Evolutionary conservation across 2,329 filamentous ascomycete genomes (phyloP).

Genomic region (Diaporthe humulicola): DNA sequence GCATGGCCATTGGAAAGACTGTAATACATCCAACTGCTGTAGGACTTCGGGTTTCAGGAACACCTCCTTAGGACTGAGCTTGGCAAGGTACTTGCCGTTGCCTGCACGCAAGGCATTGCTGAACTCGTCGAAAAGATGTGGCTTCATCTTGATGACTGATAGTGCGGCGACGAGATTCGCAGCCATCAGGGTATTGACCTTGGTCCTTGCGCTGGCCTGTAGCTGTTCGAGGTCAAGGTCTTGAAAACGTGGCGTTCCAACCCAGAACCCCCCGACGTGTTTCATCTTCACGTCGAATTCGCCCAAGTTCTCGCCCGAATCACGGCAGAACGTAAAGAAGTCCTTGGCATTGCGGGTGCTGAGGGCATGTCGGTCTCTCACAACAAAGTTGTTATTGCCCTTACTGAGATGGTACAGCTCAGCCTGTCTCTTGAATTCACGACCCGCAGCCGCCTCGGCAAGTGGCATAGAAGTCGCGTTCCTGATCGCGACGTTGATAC

Average conservation of each 20-base stretch:
- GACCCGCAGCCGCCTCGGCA: conserved; percentile 20
- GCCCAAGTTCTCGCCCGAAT: not conserved
- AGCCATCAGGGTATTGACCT: not conserved
- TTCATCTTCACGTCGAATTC: not conserved
- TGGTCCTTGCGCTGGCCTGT: not conserved
- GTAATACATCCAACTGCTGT: not conserved
- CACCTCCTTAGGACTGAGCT: not conserved
- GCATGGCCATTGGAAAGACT: not conserved
- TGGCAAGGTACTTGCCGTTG: conserved; percentile 11
- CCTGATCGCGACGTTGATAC: not conserved
- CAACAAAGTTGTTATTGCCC: not conserved
- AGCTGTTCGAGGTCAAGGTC: not conserved
- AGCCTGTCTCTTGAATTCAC: conserved; percentile 29
- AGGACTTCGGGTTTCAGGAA: not conserved
- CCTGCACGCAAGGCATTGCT: conserved; percentile 6
- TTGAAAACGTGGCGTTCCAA: not conserved
- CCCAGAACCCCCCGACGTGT: accelerated
- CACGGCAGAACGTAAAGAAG: conserved; percentile 18
- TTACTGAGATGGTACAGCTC: conserved; percentile 11
- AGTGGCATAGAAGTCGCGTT: not conserved
- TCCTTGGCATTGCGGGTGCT: not conserved
- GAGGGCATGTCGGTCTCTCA: not conserved
- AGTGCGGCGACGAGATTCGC: conserved; percentile 20
- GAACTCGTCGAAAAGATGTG: conserved; percentile 1
- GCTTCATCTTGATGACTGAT: not conserved